phyloP scores from a whole-genome alignment of 2,329 filamentous ascomycete species.

The Fusarium austroafricanum region DNA sequence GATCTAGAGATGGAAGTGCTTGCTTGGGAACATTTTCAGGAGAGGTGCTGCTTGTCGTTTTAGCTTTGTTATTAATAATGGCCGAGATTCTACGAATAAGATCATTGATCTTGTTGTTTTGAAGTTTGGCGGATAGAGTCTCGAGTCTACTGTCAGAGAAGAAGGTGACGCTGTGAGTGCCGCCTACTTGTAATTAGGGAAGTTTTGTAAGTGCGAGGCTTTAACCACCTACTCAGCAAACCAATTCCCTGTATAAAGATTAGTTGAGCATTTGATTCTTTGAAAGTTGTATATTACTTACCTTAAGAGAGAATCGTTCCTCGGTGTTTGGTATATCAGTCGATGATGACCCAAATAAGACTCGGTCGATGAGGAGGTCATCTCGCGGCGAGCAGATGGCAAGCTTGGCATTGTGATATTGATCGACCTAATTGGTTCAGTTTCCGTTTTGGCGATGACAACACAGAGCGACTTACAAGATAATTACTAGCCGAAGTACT shows the following conservation, averaged over 20 bases:
- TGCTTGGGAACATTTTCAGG: background rate
- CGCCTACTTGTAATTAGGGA: constrained; percentile 15
- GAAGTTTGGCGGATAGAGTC: constrained; percentile 32
- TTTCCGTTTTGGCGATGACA: rapidly evolving
- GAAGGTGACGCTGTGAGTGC: constrained; percentile 39
- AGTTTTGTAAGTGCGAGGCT: background rate
- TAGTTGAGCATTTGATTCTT: background rate
- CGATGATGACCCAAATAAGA: constrained; percentile 7
- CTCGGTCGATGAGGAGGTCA: constrained; percentile 32
- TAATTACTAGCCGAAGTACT: rapidly evolving
- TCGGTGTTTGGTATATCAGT: constrained; percentile 3
- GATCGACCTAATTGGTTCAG: background rate
- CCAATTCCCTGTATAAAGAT: constrained; percentile 32
- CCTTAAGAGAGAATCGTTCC: constrained; percentile 29
- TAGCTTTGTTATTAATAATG: constrained; percentile 28
- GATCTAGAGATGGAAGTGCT: background rate
- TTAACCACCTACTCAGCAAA: constrained; percentile 22
- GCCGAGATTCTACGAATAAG: constrained; percentile 36
- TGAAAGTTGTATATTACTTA: background rate
- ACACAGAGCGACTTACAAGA: background rate
- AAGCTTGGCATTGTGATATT: background rate
- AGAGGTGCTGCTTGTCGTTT: constrained; percentile 29
- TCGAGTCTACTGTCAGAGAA: constrained; percentile 39
- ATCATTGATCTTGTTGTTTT: constrained; percentile 39
- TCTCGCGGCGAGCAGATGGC: background rate